These are phyloP conservation scores for Podospora fimiseda DNA, from an alignment of 495 filamentous ascomycete species.

Conservation along the genomic window DNA sequence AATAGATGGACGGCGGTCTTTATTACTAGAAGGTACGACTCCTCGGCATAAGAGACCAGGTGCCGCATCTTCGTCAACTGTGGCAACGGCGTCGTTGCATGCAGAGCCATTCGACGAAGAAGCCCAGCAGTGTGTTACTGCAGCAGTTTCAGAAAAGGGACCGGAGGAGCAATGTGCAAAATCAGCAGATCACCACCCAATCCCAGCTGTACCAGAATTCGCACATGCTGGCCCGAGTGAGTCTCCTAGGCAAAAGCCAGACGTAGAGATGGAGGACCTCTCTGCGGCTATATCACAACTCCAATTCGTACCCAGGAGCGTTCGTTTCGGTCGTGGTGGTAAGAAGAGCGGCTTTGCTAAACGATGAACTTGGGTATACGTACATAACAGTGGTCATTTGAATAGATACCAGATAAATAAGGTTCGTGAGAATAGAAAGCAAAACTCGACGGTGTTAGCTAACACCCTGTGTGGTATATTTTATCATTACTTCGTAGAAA, in stretches of 20 bases:
- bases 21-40: conserved; percentile 55
- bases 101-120: neutral
- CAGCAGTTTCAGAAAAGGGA: neutral
- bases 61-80: conserved; percentile 16
- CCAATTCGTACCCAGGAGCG: conserved; percentile 72
- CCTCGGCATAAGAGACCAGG: conserved; percentile 41
- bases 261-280: conserved; percentile 64
- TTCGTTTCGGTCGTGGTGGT: conserved; percentile 62
- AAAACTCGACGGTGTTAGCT: no score
- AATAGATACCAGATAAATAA: no score
- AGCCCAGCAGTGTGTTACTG: neutral
- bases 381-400: neutral
- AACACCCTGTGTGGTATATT: no score
- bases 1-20: conserved; percentile 73
- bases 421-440: neutral
- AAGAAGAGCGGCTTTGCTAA: conserved; percentile 44
- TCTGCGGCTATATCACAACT: conserved; percentile 76
- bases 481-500: conserved; percentile 11
- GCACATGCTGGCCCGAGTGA: conserved; percentile 1
- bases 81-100: neutral
- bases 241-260: conserved; percentile 25
- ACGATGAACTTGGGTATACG: conserved; percentile 11
- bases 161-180: neutral
- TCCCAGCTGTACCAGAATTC: neutral
- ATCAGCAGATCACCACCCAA: neutral